Base-by-base conservation (phyloP, 1,284 basidiomycete genomes). In the Naganishia sp. region DNA sequence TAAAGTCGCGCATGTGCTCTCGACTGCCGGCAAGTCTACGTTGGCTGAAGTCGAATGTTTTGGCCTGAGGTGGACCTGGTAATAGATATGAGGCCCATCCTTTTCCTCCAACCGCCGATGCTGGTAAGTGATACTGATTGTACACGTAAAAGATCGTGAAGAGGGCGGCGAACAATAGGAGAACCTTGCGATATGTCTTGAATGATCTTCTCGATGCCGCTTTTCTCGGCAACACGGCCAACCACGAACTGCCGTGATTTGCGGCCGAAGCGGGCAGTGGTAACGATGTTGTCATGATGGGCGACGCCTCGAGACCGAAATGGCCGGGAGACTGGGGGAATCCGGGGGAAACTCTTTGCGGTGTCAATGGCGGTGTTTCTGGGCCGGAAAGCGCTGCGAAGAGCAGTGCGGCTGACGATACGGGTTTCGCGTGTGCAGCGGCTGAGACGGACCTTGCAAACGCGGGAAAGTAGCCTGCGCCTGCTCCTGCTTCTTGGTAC, bases 21-120 rank as follows among this genome's bases (percentile, higher is more conserved):
- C 42, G 58, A 25, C 58, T 61, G 21, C 25, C 47, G 11, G 58
- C 58, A 23, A 61, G 58, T 23, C 25, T 50, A n/a, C 35, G 58
- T 42, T 61, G 35, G 21, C 21, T 61, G 35, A 61, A 61, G 17
- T 50, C 58, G 17, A 61, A 61, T 23, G 32, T 50, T 25, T 61
- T 50, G 2, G 47, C 32, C 6, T 51, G 31, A 39, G 31, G 39
- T 18, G 35, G 43, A 42, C 58, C 45, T 13, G 46, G 46, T 46
- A 49, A 21, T 11, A 51, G 47, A 31, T 42, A 42, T 11, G 47
- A 51, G 11, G 45, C 49, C 57, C 57, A 60, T 35, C 51, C 51
- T 18, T 35, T 35, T 41, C 52, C 52, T 50, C 5, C 9, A 21
- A 47, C 23, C 9, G 47, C 21, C 13, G 58, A 23, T 39, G 35